Evolutionary conservation across 2,329 filamentous ascomycete species (phyloP).

Genomic region (Cordyceps sp.): DNA sequence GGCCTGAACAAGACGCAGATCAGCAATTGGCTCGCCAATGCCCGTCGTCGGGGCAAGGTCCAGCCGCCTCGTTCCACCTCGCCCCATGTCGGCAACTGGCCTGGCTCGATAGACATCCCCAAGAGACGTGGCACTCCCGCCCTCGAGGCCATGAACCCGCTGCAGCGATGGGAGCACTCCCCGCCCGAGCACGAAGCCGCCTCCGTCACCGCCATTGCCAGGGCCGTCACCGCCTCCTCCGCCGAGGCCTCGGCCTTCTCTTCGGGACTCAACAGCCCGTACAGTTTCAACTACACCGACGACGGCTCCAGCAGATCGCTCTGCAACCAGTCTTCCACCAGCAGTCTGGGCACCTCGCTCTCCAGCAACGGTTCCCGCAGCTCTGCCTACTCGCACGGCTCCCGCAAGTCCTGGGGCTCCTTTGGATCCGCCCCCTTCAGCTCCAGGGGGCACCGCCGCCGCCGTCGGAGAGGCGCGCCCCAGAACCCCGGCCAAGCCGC

Average conservation of each 20-base stretch:
- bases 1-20: slow-evolving; percentile 28
- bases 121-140: no score
- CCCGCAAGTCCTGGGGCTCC: slow-evolving; percentile 1
- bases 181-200: slow-evolving; percentile 28
- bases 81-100: slow-evolving; percentile 27
- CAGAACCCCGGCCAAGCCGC: no score
- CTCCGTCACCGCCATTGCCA: slow-evolving; percentile 37
- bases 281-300: slow-evolving; percentile 39
- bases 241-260: slow-evolving; percentile 26
- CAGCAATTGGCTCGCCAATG: slow-evolving; percentile 33
- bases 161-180: slow-evolving; percentile 24
- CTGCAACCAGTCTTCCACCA: slow-evolving; percentile 41
- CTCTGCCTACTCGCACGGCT: slow-evolving; percentile 17
- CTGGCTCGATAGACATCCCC: no score
- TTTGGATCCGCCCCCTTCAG: background rate
- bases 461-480: no score
- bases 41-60: slow-evolving; percentile 29
- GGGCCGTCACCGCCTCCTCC: slow-evolving; percentile 36
- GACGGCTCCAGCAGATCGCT: slow-evolving; percentile 42
- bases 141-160: slow-evolving; percentile 22
- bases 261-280: slow-evolving; percentile 40
- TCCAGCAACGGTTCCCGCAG: slow-evolving; percentile 41
- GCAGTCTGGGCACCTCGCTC: slow-evolving; percentile 32
- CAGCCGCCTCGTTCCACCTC: slow-evolving; percentile 17
- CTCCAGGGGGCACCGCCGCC: slow-evolving; percentile 4